phyloP scores from a whole-genome alignment of 805 yeast species.

The Candida hungchunana region DNA sequence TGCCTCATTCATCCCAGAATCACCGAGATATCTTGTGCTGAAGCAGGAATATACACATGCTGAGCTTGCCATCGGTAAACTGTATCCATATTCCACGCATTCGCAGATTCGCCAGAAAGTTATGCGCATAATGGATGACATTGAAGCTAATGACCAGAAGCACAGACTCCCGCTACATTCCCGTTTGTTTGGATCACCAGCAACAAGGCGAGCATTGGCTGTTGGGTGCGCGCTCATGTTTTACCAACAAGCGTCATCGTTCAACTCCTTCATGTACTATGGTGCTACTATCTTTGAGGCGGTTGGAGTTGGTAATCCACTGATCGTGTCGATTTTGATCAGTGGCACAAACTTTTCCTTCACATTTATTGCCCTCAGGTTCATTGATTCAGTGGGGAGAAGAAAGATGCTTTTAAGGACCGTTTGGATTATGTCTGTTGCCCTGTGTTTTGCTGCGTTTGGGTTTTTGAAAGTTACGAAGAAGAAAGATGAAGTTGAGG shows the following conservation, averaged over 20 bases:
- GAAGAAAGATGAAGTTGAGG: background rate
- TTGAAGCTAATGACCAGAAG: conserved; percentile 7
- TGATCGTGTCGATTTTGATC: conserved; percentile 49
- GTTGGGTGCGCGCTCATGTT: conserved; percentile 50
- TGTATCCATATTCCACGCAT: conserved; percentile 39
- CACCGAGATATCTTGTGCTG: conserved; percentile 42
- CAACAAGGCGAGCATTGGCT: conserved; percentile 36
- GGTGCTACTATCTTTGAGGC: conserved; percentile 53
- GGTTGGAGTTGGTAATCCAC: conserved; percentile 49
- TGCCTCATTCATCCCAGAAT: conserved; percentile 45
- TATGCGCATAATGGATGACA: conserved; percentile 43
- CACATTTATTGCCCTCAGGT: conserved; percentile 47
- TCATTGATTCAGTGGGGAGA: conserved; percentile 49
- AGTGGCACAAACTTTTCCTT: conserved; percentile 53
- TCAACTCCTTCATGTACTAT: conserved; percentile 60
- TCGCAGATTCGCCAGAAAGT: conserved; percentile 44
- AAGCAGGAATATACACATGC: conserved; percentile 32
- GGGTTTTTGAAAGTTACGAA: conserved; percentile 22
- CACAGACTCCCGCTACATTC: conserved; percentile 4
- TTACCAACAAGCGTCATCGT: conserved; percentile 58
- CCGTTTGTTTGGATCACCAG: conserved; percentile 16
- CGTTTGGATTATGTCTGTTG: conserved; percentile 36
- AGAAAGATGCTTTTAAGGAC: conserved; percentile 39
- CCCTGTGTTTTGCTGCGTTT: conserved; percentile 30
- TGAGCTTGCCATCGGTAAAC: conserved; percentile 39